Conservation (phyloP, 176 grass and related monocot genomes). For the Hsuehochloa calcarea region DNA sequence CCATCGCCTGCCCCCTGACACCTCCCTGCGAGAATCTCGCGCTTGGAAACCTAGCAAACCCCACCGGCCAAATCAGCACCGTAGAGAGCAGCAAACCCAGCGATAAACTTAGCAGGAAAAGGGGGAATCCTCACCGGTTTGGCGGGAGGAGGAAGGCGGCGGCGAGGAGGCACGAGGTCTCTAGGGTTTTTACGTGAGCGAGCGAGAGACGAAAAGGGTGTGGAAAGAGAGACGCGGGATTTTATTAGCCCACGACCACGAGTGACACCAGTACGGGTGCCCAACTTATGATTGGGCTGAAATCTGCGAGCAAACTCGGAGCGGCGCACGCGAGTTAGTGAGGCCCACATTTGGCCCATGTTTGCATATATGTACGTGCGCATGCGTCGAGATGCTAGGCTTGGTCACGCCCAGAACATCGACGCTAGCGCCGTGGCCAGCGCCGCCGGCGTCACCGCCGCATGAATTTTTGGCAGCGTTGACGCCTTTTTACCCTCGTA, state of each 20-base stretch:
- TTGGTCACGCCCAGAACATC: no score
- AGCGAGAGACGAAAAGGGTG: neutral
- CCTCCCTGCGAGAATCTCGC: slow-evolving; percentile 34
- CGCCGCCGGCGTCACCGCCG: no score
- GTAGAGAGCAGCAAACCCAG: neutral
- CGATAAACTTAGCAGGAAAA: accelerated
- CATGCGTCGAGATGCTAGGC: no score
- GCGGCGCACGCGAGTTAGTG: no score
- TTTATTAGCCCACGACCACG: slow-evolving; percentile 13
- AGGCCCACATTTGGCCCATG: no score
- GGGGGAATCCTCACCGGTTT: neutral
- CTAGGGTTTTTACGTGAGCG: slow-evolving; percentile 45
- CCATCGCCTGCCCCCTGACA: slow-evolving; percentile 37
- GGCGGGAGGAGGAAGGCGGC: neutral
- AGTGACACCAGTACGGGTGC: neutral
- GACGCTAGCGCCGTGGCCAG: no score
- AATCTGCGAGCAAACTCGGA: no score
- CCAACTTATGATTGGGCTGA: no score
- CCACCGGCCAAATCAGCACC: neutral
- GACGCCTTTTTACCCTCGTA: no score
- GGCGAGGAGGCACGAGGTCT: slow-evolving; percentile 22
- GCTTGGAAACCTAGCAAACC: neutral
- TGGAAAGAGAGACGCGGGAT: neutral
- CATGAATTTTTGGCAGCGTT: no score
- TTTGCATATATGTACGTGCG: no score